These are phyloP conservation scores for Avena insularis DNA, from an alignment of 176 grass and related monocot genomes.

Conservation along the genomic window DNA sequence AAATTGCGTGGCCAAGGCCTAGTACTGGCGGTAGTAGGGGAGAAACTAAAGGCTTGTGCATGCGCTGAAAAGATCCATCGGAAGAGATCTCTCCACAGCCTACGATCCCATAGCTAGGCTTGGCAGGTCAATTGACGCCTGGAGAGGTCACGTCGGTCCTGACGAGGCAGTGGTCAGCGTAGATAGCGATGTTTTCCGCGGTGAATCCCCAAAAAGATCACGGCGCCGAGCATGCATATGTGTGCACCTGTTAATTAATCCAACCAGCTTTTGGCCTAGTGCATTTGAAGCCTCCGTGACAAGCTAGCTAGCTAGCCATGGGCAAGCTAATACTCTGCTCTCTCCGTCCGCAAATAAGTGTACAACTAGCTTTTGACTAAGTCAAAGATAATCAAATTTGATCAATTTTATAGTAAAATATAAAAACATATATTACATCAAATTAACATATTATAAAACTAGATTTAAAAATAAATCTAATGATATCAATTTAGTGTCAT, in stretches of 20 bases:
- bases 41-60: not conserved
- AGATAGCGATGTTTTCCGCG: slow-evolving; percentile 33
- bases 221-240: not conserved
- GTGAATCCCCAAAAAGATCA: slow-evolving; percentile 45
- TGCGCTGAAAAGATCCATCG: slow-evolving; percentile 5
- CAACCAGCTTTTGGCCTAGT: not conserved
- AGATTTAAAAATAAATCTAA: too few relatives aligned
- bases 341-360: too few relatives aligned
- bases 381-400: too few relatives aligned
- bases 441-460: too few relatives aligned
- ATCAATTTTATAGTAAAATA: too few relatives aligned
- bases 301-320: not conserved
- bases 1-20: not conserved
- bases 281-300: slow-evolving; percentile 12
- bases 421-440: too few relatives aligned
- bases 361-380: too few relatives aligned
- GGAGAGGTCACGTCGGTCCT: slow-evolving; percentile 45
- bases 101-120: not conserved
- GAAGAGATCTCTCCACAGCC: not conserved
- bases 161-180: slow-evolving; percentile 36
- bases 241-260: not conserved
- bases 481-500: too few relatives aligned
- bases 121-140: slow-evolving; percentile 38
- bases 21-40: not conserved
- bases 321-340: too few relatives aligned